Base-by-base conservation (phyloP, 441 rosid genomes). In the Flueggea neowawraea region DNA sequence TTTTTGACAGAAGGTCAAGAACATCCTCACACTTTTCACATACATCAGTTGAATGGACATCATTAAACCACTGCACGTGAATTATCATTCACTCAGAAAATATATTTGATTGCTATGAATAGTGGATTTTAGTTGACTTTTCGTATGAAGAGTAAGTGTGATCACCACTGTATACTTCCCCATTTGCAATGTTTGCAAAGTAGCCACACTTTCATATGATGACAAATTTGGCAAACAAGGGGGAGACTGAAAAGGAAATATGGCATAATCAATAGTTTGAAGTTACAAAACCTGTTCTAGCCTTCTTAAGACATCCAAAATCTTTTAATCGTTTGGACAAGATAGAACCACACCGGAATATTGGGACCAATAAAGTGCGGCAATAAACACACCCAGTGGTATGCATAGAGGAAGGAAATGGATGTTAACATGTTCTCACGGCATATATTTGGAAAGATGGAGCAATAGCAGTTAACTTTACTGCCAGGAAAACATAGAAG, bases 51-150 rank as follows among this genome's bases (percentile, higher is more conserved):
- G 97, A 82, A 69, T 73, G 75, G 4, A 91, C 97, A 80, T 91
- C 96, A 61, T 87, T 82, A 78, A 89, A 91, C 97, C 96, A 91
- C 96, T 91, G 88, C 75, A 82, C 16, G 33, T 14, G 54, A 66
- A 56, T 69, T 63, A 59, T 54, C 69, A 71, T 16, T 33, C 28
- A 55, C 31, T 49, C 70, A 16, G 61, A 31, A 44, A 69, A 65
- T 54, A 55, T 44, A 39, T 50, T 61, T 36, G 22, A 31, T 47
- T 64, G n/a, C 32, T 8, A 36, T 8, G 9, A 36, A 36, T 5
- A 36, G 41, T 36, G 7, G 41, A 36, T 36, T 36, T 36, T 36
- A 36, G 9, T 36, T 36, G 41, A 36, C 6, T 8, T 36, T 36
- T 36, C 7, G 41, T 8, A 36, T 36, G 54, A 71, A 62, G 60